Evolutionary conservation across 139 green algal genomes (phyloP), one percentile per base, ranked within the genome.

Genomic region (Mychonastes homosphaera): DNA sequence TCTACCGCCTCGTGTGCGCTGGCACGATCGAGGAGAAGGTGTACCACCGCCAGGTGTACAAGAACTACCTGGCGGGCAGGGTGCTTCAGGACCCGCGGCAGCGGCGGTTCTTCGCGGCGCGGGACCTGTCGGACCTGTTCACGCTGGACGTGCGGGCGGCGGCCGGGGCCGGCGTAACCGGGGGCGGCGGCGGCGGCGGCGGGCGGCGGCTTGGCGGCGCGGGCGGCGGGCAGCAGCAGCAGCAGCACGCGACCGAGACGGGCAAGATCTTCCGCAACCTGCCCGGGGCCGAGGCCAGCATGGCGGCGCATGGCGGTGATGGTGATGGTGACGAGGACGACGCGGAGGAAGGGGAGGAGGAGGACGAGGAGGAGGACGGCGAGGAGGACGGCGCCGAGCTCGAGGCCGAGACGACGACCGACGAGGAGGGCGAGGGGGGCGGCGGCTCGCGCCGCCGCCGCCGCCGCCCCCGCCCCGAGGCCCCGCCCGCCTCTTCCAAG

Each of bases 1-100:
- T 99, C 19, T 98, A 96, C 76, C 79, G 92, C 27, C 65, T 83
- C 30, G 90, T 99, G 70, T 96, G 85, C 29, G 76, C 69, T 18
- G 92, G 92, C 36, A 96, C 92, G 32, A 96, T 99, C 28, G 92
- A 99, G 76, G 92, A 98, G 74, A 97, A 96, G 72, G 75, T 96
- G 3, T 95, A 95, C 75, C 87, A 95, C 70, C 71, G 92, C 27
- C 92, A 95, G 67, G 84, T 97, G 35, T 91, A 91, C 67, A 94
- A 95, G 69, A 78, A 86, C 72, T 88, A 89, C 55, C 73, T 97
- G 10, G 92, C 87, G 34, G 85, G 89, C 73, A 86, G 84, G 65
- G 80, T 82, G 28, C 77, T 98, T 34, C 70, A 69, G 3, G 91
- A 98, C 72, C 91, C 91, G 2, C 69, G 81, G 10, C 91, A 98